These are phyloP conservation scores for Claviceps fusiformis DNA, from an alignment of 2,329 filamentous ascomycete genomes.

Conservation along the genomic window DNA sequence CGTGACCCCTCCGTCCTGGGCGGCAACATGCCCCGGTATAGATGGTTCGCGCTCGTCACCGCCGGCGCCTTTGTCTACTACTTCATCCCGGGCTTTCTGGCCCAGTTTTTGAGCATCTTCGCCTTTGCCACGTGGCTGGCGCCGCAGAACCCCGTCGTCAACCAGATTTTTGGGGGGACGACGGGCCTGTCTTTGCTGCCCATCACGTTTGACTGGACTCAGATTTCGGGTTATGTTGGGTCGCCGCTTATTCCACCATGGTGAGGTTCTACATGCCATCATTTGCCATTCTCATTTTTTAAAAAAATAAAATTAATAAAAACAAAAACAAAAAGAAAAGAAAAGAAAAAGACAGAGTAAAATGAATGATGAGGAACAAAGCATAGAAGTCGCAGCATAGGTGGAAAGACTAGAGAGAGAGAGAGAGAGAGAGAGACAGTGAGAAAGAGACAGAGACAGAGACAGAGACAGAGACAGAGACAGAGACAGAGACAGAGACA, in stretches of 20 bases:
- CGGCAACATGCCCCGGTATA: slow-evolving; percentile 51
- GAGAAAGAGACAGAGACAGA: no score
- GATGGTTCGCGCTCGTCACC: slow-evolving; percentile 48
- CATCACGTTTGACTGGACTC: slow-evolving; percentile 66
- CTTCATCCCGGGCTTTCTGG: slow-evolving; percentile 56
- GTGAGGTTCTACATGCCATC: slow-evolving; percentile 19
- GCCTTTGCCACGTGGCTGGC: slow-evolving; percentile 60
- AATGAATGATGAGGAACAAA: not conserved
- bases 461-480: no score
- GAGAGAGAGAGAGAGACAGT: no score
- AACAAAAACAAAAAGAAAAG: no score
- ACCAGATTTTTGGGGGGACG: slow-evolving; percentile 58
- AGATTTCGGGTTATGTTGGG: slow-evolving; percentile 53
- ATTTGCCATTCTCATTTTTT: no score
- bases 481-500: no score
- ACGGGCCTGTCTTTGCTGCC: slow-evolving; percentile 56
- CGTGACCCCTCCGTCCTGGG: slow-evolving; percentile 41
- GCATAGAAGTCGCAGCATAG: not conserved
- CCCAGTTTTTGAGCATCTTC: slow-evolving; percentile 56
- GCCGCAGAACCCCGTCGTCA: slow-evolving; percentile 53
- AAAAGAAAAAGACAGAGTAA: not conserved
- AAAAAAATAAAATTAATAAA: no score
- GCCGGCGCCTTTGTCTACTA: slow-evolving; percentile 48
- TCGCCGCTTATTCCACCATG: slow-evolving; percentile 59
- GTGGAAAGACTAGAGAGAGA: not conserved